Evolutionary conservation across 176 grass and related monocot genomes (phyloP).

Genomic region (Themeda triandra): DNA sequence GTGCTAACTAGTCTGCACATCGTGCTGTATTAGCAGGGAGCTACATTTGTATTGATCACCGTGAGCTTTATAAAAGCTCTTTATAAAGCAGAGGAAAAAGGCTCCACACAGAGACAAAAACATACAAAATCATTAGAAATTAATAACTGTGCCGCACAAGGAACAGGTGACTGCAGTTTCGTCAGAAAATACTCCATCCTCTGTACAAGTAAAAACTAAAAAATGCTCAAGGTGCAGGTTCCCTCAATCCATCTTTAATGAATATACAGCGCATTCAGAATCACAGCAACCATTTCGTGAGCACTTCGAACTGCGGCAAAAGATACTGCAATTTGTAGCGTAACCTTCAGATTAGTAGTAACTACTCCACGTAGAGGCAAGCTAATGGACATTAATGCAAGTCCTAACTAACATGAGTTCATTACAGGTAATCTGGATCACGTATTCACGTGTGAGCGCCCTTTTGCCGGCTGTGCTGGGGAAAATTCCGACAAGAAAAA

Average conservation of each 20-base stretch:
- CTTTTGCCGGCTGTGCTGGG: not conserved
- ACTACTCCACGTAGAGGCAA: conserved; percentile 22
- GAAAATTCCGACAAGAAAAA: not conserved
- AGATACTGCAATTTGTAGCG: conserved; percentile 4
- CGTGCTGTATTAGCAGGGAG: not conserved
- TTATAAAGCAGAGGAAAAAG: not conserved
- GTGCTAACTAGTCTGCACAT: not conserved
- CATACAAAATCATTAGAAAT: not conserved
- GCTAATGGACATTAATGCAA: not conserved
- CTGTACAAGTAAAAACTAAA: not conserved
- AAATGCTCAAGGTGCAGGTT: conserved; percentile 1
- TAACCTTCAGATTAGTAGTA: not conserved
- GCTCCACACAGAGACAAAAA: no score
- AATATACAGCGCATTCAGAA: conserved; percentile 8
- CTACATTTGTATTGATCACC: not conserved
- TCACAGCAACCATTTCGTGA: not conserved
- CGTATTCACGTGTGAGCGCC: no score
- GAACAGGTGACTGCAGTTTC: not conserved
- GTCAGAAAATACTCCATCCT: not conserved
- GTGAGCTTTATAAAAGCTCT: no score
- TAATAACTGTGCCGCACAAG: not conserved
- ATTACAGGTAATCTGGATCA: not conserved
- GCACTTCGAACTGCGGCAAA: conserved; percentile 16
- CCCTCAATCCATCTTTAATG: not conserved
- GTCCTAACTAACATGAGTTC: not conserved